Conservation (phyloP, 2,329 filamentous ascomycete genomes). For the Nemania sp. region DNA sequence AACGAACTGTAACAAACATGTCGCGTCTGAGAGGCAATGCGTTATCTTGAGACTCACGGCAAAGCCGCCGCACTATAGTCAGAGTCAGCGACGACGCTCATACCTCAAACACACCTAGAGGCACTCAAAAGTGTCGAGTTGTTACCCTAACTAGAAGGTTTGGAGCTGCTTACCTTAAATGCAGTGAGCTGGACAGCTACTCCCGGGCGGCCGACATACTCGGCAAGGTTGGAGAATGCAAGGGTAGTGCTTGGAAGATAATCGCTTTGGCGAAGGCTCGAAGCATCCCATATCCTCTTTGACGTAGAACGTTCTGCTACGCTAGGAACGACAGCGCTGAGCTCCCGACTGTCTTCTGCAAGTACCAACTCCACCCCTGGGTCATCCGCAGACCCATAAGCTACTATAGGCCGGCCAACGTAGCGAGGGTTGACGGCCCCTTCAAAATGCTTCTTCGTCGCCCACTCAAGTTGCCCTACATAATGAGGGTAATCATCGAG, state of each 20-base stretch:
- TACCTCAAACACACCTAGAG: not conserved
- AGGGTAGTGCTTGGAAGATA: conserved; percentile 52
- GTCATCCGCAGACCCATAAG: conserved; percentile 54
- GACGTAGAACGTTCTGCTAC: conserved; percentile 36
- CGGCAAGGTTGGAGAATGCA: conserved; percentile 50
- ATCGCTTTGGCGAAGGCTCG: conserved; percentile 50
- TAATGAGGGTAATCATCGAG: conserved; percentile 58
- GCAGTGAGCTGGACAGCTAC: conserved; percentile 55
- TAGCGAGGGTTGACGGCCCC: conserved; percentile 39
- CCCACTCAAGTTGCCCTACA: conserved; percentile 56
- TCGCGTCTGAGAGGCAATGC: conserved; percentile 60
- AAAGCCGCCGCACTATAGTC: conserved; percentile 56
- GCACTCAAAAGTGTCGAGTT: not conserved
- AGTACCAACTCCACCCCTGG: conserved; percentile 57
- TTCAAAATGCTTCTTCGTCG: conserved; percentile 45
- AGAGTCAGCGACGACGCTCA: conserved; percentile 7
- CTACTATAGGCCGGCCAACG: conserved; percentile 53
- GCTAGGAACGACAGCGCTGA: conserved; percentile 51
- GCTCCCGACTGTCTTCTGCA: conserved; percentile 46
- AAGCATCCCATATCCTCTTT: conserved; percentile 53
- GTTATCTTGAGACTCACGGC: conserved; percentile 57
- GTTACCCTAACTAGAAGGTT: not conserved
- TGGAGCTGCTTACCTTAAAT: conserved; percentile 30
- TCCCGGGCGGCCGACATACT: conserved; percentile 48
- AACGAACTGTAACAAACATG: conserved; percentile 57